Base-by-base conservation (phyloP, 805 yeast genomes). In the Saccharomycopsis sp. region DNA sequence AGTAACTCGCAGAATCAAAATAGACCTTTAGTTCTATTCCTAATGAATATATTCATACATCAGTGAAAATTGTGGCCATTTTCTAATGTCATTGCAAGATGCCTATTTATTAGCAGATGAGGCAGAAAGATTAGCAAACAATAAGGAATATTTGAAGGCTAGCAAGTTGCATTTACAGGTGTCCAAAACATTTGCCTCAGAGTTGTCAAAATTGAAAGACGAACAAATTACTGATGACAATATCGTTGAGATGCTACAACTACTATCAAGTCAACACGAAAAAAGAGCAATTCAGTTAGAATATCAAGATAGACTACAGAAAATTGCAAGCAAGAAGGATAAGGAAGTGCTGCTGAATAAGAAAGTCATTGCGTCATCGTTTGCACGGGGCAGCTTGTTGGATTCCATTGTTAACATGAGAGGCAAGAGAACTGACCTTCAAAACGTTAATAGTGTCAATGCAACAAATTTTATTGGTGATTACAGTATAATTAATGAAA, bases 401-500 rank as follows among this genome's bases (percentile, higher is more conserved):
- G 46, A 43, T 17, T 38, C 47, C 8, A 21, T 44, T 16, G 43
- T 41, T 7, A 38, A 27, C 16, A 32, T 32, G 21, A 14, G 44
- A 26, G 36, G 48, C 24, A 14, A 31, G 20, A 14, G 34, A 20
- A 39, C 3, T 11, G 21, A 20, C 20, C 14, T 13, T 29, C 31
- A 29, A 31, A 16, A 14, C 19, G 38, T 28, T 22, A 34, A 23
- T 20, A n/a, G 8, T 32, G 27, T 8, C 41, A 21, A 21, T 4
- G 14, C 17, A 20, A 16, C 21, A 14, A 32, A 29, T 39, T 31
- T 46, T 24, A 38, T 38, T 5, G 46, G 42, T 9, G 50, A 46
- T 6, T 46, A 40, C 36, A 46, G 50, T 39, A 46, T 46, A 7
- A 46, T 46, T 7, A 44, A 42, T 26, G 50, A 43, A 2, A 32